Conservation (phyloP, 495 filamentous ascomycete genomes). For the Rhypophila decipiens region DNA sequence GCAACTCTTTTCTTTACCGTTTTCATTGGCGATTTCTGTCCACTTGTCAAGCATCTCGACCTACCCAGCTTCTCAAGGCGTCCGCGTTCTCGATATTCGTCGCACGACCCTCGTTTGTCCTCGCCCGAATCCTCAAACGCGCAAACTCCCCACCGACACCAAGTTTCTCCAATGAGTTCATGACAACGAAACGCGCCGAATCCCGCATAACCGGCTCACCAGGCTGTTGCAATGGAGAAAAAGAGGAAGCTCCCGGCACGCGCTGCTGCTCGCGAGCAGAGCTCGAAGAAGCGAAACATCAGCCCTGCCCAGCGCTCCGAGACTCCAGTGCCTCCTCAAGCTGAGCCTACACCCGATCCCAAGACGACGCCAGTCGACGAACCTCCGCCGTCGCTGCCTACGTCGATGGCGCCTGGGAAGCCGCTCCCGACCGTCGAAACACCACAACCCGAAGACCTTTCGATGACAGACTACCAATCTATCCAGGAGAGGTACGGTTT, state of each 20-base stretch:
- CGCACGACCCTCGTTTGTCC: too few species aligned
- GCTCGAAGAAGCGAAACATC: constrained; percentile 42
- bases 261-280: constrained; percentile 45
- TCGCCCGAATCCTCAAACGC: too few species aligned
- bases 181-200: constrained; percentile 9
- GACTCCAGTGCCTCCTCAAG: constrained; percentile 25
- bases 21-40: too few species aligned
- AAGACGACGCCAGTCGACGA: constrained; percentile 21
- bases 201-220: constrained; percentile 14
- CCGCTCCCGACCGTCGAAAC: constrained; percentile 66
- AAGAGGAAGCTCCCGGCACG: constrained; percentile 53
- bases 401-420: constrained; percentile 47
- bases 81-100: too few species aligned
- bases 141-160: background rate
- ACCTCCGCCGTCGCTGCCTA: constrained; percentile 54
- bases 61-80: too few species aligned
- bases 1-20: too few species aligned
- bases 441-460: constrained; percentile 59
- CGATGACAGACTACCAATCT: constrained; percentile 68
- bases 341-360: constrained; percentile 19
- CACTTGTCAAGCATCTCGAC: too few species aligned
- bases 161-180: constrained; percentile 15
- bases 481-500: constrained; percentile 69
- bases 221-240: constrained; percentile 40
- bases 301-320: constrained; percentile 32